Conservation (phyloP, 192 early-diverging fungal species). For the Gonapodya prolifera region DNA sequence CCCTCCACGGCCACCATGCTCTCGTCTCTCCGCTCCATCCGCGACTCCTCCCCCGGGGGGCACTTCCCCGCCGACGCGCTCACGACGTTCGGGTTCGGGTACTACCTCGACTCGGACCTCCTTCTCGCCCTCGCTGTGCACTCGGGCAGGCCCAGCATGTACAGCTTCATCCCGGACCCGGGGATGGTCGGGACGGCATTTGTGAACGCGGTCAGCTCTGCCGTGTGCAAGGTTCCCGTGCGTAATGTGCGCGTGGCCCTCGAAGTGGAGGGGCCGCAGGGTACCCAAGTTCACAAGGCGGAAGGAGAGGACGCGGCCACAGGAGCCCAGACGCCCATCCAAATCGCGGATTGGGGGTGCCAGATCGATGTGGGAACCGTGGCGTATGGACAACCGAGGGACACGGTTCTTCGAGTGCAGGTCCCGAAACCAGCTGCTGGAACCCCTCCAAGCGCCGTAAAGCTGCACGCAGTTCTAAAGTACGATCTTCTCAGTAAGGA, state of each 20-base stretch:
- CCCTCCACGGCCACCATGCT: conserved; percentile 15
- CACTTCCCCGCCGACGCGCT: conserved; percentile 10
- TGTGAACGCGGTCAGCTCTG: conserved; percentile 13
- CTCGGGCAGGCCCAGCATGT: no score
- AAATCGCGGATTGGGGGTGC: background rate
- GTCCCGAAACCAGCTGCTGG: no score
- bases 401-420: no score
- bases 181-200: conserved; percentile 21
- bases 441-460: background rate
- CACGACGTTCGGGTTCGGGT: conserved; percentile 24
- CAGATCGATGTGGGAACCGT: background rate
- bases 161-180: conserved; percentile 20
- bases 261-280: no score
- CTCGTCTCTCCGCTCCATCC: conserved; percentile 8
- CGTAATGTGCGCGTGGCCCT: background rate
- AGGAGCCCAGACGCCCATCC: background rate
- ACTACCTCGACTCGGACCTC: conserved; percentile 14
- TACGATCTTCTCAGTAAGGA: background rate
- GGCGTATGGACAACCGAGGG: background rate
- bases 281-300: background rate
- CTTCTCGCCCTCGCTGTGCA: conserved; percentile 11
- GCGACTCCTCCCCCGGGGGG: conserved; percentile 2
- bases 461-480: background rate
- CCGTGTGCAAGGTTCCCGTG: conserved; percentile 3
- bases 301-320: background rate